Percentiles rank a stretch among this genome's conserved stretches.
Evolutionary conservation across 208 protist genomes (phyloP).

Genomic region (Crithidia sp.): DNA sequence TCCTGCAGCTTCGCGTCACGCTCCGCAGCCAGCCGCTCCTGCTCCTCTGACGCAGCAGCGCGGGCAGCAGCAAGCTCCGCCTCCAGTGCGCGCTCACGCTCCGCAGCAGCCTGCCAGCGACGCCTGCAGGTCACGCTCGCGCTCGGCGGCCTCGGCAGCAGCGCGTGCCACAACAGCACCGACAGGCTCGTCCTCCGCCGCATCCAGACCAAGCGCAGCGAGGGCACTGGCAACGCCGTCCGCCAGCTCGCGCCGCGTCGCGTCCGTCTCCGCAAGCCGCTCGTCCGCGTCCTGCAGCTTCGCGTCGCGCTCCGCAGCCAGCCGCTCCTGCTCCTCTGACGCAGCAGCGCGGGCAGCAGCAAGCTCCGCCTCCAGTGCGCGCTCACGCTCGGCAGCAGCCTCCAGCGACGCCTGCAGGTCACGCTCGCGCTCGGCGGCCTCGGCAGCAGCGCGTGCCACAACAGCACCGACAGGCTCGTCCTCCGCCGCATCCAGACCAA

Average conservation of each 20-base stretch:
- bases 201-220: conserved; percentile 16
- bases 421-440: conserved; percentile 21
- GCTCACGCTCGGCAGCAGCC: too few relatives aligned
- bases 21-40: conserved; percentile 9
- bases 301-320: too few relatives aligned
- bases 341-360: neutral
- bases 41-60: conserved; percentile 1
- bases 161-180: conserved; percentile 9
- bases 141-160: conserved; percentile 18
- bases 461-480: neutral
- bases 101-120: conserved; percentile 1
- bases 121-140: conserved; percentile 19
- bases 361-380: neutral
- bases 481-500: conserved; percentile 5
- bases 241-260: too few relatives aligned
- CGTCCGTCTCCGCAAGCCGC: too few relatives aligned
- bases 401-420: too few relatives aligned
- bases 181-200: neutral
- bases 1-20: neutral
- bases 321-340: too few relatives aligned
- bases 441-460: conserved; percentile 10
- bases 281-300: too few relatives aligned
- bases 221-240: too few relatives aligned
- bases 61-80: conserved; percentile 4
- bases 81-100: conserved; percentile 14